Base-by-base conservation (phyloP, 2,329 filamentous ascomycete species). In the Whalleya microplaca region DNA sequence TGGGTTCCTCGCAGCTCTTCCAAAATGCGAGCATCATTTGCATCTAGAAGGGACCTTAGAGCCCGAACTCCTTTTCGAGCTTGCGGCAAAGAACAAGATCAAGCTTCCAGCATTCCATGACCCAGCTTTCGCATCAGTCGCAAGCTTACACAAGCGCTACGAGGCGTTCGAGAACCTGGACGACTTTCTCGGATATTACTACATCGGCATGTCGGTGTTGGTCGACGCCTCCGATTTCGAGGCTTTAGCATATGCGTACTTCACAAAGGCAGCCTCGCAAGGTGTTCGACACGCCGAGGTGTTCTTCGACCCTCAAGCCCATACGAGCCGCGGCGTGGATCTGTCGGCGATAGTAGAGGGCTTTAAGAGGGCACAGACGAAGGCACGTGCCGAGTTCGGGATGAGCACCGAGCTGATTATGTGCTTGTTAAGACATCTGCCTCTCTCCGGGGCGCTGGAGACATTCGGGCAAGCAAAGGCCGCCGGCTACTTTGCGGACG, bases 11-110 rank as follows among this genome's bases (percentile, higher is more conserved):
- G 73, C 76, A 49, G 80, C 80, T 29, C 81, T 93, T 27, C 90
- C 90, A 61, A 93, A 93, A 78, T 90, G 87, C 74, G 90, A 94
- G 72, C 90, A 92, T 69, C 90, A 93, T 74, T 83, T 93, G 51
- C 90, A 94, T 70, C 80, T 94, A 32, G 90, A 93, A 73, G 90
- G 90, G 53, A 87, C 88, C 12, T 80, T 94, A 40, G 85, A 86
- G 41, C 88, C 90, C 1, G 75, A 80, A 53, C 78, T 92, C 41
- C 83, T 92, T 59, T 93, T 92, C 76, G 68, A 78, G 27, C 84
- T 94, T 4, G 87, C 90, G 5, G 70, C 75, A 37, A 83, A 83
- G 67, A 92, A 94, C 78, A 77, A 77, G 52, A 83, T 92, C 64
- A 41, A 76, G 2, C 80, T 93, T 2, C 85, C 85, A 3, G 74